Evolutionary conservation across 2,329 filamentous ascomycete genomes (phyloP), one percentile per base, ranked within the genome.

Genomic region (Stemphylium lycopersici): DNA sequence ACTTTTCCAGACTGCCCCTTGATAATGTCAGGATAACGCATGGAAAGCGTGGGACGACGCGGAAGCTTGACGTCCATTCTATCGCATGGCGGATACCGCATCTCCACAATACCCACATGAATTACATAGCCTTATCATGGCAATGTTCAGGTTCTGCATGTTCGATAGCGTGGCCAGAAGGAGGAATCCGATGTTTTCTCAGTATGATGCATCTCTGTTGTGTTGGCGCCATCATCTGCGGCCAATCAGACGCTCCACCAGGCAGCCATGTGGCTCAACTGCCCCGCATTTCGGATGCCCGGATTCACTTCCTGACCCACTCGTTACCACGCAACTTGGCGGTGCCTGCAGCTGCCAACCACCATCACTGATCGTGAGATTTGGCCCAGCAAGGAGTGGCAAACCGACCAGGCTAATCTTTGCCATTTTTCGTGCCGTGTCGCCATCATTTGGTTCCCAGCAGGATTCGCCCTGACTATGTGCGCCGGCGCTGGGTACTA

Each of bases 321-420:
- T 32, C 18, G 20, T 7, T n/a, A 32, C 24, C 32, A 33, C 29
- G 20, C 22, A 22, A 2, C 13, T 22, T 32, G n/a, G 24, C 29
- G 22, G 40, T 36, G 32, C 40, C 39, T 49, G 46, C 26, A 29
- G 26, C 5, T 11, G 26, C 26, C 26, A 29, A 29, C 26, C 36
- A 52, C 40, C 49, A 47, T 41, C n/a, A n/a, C n/a, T n/a, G n/a
- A n/a, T n/a, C 42, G 43, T 46, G 41, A 51, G 38, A 38, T 32
- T 41, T 10, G 22, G 33, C 33, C 20, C 12, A 6, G 11, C 20
- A 18, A 18, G 16, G 24, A 6, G 48, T 38, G 26, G 33, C 48
- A 6, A 26, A 32, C 15, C 18, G 24, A 38, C 33, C 22, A 37
- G 32, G 41, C 34, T 24, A 15, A 46, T 46, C 26, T 10, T 40